phyloP scores from a whole-genome alignment of 495 filamentous ascomycete genomes.

The Penicillium psychrofluorescens region DNA sequence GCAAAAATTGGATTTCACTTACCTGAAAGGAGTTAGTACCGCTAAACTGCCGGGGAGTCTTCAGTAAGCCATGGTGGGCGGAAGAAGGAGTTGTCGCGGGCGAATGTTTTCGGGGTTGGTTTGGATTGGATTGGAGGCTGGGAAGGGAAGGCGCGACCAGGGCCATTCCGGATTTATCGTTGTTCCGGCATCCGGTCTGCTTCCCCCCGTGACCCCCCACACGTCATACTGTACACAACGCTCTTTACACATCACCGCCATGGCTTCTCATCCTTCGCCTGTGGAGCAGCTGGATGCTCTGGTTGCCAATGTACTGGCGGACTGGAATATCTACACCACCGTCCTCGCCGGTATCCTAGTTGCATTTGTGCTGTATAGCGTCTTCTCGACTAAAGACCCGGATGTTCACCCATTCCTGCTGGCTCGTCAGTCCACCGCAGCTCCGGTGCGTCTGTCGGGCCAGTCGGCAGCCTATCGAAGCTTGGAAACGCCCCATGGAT shows the following conservation, averaged over 20 bases:
- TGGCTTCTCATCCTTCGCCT: conserved; percentile 45
- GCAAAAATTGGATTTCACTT: conserved; percentile 4
- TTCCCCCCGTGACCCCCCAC: conserved; percentile 5
- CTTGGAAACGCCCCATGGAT: conserved; percentile 72
- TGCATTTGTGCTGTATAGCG: conserved; percentile 55
- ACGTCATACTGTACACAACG: conserved; percentile 13
- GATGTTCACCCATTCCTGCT: conserved; percentile 90
- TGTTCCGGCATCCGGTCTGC: conserved; percentile 12
- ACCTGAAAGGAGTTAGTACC: conserved; percentile 1
- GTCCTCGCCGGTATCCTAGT: conserved; percentile 51
- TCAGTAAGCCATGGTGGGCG: neutral
- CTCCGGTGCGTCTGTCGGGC: conserved; percentile 72
- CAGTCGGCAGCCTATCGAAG: conserved; percentile 80
- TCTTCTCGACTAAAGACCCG: conserved; percentile 59
- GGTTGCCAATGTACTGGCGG: conserved; percentile 58
- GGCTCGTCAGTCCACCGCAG: conserved; percentile 69
- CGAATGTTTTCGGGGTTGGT: neutral
- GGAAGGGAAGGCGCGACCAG: neutral
- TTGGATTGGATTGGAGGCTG: neutral
- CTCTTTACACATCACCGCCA: conserved; percentile 7
- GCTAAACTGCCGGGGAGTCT: conserved; percentile 1
- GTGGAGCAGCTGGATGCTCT: conserved; percentile 59
- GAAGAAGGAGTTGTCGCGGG: neutral
- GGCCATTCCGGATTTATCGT: conserved; percentile 10
- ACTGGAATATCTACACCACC: conserved; percentile 75